A percentile compares a stretch with the other conserved stretches of the same genome.
phyloP scores from a whole-genome alignment of 2,329 filamentous ascomycete genomes.

The Cladosporium sp. region DNA sequence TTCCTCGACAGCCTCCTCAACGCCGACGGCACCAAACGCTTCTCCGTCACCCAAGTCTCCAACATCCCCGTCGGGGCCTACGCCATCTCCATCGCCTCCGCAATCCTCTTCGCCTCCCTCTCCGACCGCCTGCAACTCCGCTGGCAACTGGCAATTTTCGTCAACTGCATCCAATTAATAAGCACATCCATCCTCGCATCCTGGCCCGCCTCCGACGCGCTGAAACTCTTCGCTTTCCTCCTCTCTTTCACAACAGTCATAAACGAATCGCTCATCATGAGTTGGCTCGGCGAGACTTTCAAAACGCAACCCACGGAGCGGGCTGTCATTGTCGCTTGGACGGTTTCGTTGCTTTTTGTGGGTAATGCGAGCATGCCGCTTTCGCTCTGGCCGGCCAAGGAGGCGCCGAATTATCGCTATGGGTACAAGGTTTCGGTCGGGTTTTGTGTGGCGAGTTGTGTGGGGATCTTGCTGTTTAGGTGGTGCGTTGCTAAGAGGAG shows the following conservation, averaged over 20 bases:
- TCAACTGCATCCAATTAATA: conserved; percentile 6
- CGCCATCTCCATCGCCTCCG: conserved; percentile 2
- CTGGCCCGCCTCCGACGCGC: background rate
- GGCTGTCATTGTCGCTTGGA: conserved; percentile 5
- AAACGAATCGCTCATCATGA: conserved; percentile 10
- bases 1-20: conserved; percentile 9
- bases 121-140: conserved; percentile 11
- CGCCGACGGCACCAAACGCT: conserved; percentile 8
- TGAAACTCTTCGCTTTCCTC: conserved; percentile 3
- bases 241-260: conserved; percentile 3
- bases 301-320: conserved; percentile 6
- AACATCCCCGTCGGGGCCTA: conserved; percentile 8
- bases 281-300: conserved; percentile 10
- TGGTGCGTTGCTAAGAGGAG: background rate
- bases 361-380: conserved; percentile 10
- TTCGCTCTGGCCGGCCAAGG: conserved; percentile 4
- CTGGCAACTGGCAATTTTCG: conserved; percentile 13
- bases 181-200: conserved; percentile 4
- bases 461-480: conserved; percentile 3
- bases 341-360: conserved; percentile 6
- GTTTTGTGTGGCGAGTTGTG: conserved; percentile 7
- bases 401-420: conserved; percentile 9
- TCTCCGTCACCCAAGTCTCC: background rate
- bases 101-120: conserved; percentile 4
- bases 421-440: conserved; percentile 6